Base-by-base conservation (phyloP, 192 early-diverging fungal genomes). In the Backusella macrospora region DNA sequence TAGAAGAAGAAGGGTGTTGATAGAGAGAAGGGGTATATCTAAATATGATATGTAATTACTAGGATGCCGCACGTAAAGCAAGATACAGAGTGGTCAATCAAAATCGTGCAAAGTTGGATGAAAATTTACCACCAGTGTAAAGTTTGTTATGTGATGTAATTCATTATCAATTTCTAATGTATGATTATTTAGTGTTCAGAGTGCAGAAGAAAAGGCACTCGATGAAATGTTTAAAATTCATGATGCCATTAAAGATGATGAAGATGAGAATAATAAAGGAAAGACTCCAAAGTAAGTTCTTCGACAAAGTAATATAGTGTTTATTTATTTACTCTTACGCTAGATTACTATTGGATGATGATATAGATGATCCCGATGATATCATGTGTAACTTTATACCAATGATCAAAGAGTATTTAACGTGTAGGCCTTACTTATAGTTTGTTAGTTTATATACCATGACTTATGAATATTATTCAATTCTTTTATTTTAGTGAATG, bases 301-400 rank as follows among this genome's bases (percentile, higher is more conserved):
- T n/a, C 1, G 2, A 8, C 21, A 59, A 26, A 10, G 13, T 23
- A 4, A 3, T 21, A 52, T 59, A n/a, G n/a, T n/a, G n/a, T n/a
- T n/a, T n/a, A 29, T 14, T 59, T 2, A 59, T 18, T 13, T 59
- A 10, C 5, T 2, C 29, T 45, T 13, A 8, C 72, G 62, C 15
- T 64, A 77, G 74, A 45, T 23, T 65, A 23, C 44, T 66, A 38
- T n/a, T 71, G 64, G 67, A 79, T 38, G 76, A 74, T 59, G 67
- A 79, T 37, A 63, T 63, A 42, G 71, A 81, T 4, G 75, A 82
- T 29, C 74, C 81, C 12, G 81, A 85, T 46, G 86, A 86, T 37
- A 85, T 86, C 18, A 87, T 88, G 75, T 88, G 87, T 46, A 87
- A 90, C 40, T 84, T 93, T 66, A 78, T 91, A 29, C 90, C 92